phyloP scores from a whole-genome alignment of 2,329 filamentous ascomycete species.

The Xylariaceae sp. region DNA sequence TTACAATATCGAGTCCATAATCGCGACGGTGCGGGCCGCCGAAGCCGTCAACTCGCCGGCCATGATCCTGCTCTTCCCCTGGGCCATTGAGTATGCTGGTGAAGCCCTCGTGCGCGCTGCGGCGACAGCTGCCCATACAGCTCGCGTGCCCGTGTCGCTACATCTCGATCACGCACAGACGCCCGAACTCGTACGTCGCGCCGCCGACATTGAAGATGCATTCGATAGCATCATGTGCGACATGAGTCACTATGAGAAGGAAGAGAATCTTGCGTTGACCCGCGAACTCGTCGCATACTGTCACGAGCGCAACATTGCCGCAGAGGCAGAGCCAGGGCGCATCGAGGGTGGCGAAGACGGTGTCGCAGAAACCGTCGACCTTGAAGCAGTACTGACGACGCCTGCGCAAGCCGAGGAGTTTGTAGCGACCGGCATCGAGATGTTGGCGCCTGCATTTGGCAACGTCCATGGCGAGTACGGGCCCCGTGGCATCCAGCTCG shows the following conservation, averaged over 20 bases:
- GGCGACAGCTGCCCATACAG: constrained; percentile 50
- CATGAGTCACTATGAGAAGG: constrained; percentile 68
- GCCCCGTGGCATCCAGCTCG: constrained; percentile 36
- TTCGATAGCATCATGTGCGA: constrained; percentile 74
- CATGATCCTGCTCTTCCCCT: constrained; percentile 70
- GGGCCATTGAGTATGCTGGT: constrained; percentile 63
- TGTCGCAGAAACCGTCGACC: constrained; percentile 48
- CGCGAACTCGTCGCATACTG: constrained; percentile 58
- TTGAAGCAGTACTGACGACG: constrained; percentile 49
- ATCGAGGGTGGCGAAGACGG: constrained; percentile 66
- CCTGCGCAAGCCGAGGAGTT: constrained; percentile 61
- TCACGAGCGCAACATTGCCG: constrained; percentile 59
- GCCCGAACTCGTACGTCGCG: constrained; percentile 55
- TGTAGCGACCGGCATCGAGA: constrained; percentile 61
- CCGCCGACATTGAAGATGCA: constrained; percentile 51
- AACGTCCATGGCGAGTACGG: constrained; percentile 67
- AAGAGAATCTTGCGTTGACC: constrained; percentile 62
- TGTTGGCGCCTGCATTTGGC: constrained; percentile 62
- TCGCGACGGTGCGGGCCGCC: constrained; percentile 63
- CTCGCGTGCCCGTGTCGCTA: constrained; percentile 54
- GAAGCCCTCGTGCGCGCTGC: constrained; percentile 51
- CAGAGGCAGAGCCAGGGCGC: constrained; percentile 65
- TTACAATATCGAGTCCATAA: constrained; percentile 66
- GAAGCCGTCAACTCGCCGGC: constrained; percentile 61
- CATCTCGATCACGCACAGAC: constrained; percentile 64